Percentiles rank a stretch among this genome's conserved stretches.
phyloP scores from a whole-genome alignment of 148 eudicot genomes.

The Cornus controversa region DNA sequence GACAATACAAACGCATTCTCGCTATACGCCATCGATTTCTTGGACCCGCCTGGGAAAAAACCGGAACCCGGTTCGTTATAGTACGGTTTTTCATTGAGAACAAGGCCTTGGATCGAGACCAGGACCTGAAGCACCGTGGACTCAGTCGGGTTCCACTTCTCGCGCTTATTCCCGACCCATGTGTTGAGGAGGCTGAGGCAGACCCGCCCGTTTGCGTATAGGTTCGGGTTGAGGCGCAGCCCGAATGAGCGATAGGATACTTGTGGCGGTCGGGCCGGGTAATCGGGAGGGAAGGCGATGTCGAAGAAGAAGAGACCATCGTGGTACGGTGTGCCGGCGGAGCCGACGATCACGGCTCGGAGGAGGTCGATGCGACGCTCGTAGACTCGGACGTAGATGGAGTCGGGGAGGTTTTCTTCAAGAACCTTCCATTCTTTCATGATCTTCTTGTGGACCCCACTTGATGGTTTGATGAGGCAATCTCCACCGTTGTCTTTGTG shows the following conservation, averaged over 20 bases:
- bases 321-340: slow-evolving; percentile 68
- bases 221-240: slow-evolving; percentile 57
- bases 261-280: slow-evolving; percentile 50
- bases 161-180: slow-evolving; percentile 39
- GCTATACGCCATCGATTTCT: slow-evolving; percentile 30
- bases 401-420: slow-evolving; percentile 36
- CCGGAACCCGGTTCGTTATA: slow-evolving; percentile 55
- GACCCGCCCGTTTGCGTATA: slow-evolving; percentile 42
- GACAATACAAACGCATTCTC: slow-evolving; percentile 33
- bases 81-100: slow-evolving; percentile 59
- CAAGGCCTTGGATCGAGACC: slow-evolving; percentile 67
- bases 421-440: slow-evolving; percentile 68
- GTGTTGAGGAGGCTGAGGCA: slow-evolving; percentile 68
- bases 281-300: slow-evolving; percentile 47
- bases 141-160: slow-evolving; percentile 37
- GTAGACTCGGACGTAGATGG: slow-evolving; percentile 58
- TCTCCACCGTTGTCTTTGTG: background rate
- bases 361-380: slow-evolving; percentile 54
- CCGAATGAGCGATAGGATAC: slow-evolving; percentile 55
- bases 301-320: slow-evolving; percentile 73
- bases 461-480: background rate
- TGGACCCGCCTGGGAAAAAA: slow-evolving; percentile 6
- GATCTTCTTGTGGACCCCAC: slow-evolving; percentile 29
- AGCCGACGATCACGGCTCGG: slow-evolving; percentile 65
- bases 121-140: slow-evolving; percentile 60